Evolutionary conservation across 2,329 filamentous ascomycete species (phyloP), one percentile per base, ranked within the genome.

Genomic region (Mycogone perniciosa): DNA sequence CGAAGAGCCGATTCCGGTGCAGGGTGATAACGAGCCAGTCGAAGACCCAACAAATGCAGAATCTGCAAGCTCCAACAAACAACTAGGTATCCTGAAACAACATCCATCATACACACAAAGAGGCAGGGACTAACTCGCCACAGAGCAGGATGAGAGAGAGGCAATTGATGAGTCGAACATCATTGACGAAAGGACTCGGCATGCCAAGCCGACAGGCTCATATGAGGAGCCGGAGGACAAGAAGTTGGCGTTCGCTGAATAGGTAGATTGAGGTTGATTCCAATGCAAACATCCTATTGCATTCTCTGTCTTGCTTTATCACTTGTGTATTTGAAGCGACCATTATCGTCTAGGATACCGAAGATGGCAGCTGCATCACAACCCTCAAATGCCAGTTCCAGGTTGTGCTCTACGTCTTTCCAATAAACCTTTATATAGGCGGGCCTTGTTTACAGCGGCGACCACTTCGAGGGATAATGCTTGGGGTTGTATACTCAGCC

Each of bases 101-200:
- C 37, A 8, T 48, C 33, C 5, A 29, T 13, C 26, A 1, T 27
- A 4, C 3, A 7, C 31, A 20, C 20, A 20, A 2, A 20, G 1
- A 20, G 8, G 6, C 10, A 31, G 20, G 10, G 7, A 42, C 37
- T 44, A 44, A 50, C 6, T 8, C 7, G 1, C 11, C 5, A 1
- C 31, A 71, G 69, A 53, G 5, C 62, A 60, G 4, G 68, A 70
- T 31, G 68, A 71, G 2, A 62, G 53, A 26, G 67, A 70, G 1
- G 69, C 67, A 2, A 70, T 71, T 35, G 65, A 71, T 34, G 48
- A 62, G 34, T 57, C 55, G 26, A 71, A 71, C 44, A 70, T 70
- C n/a, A 52, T 71, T 5, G 56, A 59, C 4, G 61, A 64, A 20
- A 63, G 66, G 4, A 70, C 67, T 1, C 65, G 68, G 10, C 59